phyloP scores from a whole-genome alignment of 164 flowering plant genomes.

The Nymphaea colorata region DNA sequence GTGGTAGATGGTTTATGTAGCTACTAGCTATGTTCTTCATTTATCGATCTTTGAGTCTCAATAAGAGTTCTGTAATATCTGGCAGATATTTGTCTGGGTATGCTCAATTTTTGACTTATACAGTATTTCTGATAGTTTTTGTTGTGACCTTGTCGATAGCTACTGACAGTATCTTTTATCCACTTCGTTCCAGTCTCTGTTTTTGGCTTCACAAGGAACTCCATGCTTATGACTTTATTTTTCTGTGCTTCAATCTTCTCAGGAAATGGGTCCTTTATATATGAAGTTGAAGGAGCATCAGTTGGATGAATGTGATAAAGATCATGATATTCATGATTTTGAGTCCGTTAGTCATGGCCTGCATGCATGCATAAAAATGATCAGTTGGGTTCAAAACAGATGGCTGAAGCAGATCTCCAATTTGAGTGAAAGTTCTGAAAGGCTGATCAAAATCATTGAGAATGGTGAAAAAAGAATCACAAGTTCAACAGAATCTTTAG shows the following conservation, averaged over 20 bases:
- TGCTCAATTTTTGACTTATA: too few relatives aligned
- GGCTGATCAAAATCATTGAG: constrained; percentile 21
- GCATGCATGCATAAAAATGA: constrained; percentile 26
- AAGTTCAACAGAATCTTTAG: constrained; percentile 27
- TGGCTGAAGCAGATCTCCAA: constrained; percentile 23
- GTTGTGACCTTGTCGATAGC: too few relatives aligned
- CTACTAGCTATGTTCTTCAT: too few relatives aligned
- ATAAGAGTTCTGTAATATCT: too few relatives aligned
- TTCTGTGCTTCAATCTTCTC: background rate
- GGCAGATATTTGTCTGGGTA: too few relatives aligned
- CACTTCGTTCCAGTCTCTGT: too few relatives aligned
- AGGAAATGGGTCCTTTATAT: constrained; percentile 16
- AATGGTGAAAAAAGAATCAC: constrained; percentile 23
- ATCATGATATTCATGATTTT: constrained; percentile 16
- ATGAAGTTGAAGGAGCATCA: constrained; percentile 16
- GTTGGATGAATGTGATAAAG: constrained; percentile 17
- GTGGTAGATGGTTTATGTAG: too few relatives aligned
- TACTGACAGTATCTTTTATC: too few relatives aligned
- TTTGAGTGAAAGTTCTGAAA: constrained; percentile 30
- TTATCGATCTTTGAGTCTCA: too few relatives aligned
- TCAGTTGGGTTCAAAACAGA: constrained; percentile 30
- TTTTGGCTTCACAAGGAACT: too few relatives aligned
- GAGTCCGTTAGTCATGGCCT: constrained; percentile 19
- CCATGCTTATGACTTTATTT: too few relatives aligned
- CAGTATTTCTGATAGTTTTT: too few relatives aligned